These are phyloP conservation scores for Lecanosticta acicola DNA, from an alignment of 2,329 filamentous ascomycete genomes.

Conservation along the genomic window DNA sequence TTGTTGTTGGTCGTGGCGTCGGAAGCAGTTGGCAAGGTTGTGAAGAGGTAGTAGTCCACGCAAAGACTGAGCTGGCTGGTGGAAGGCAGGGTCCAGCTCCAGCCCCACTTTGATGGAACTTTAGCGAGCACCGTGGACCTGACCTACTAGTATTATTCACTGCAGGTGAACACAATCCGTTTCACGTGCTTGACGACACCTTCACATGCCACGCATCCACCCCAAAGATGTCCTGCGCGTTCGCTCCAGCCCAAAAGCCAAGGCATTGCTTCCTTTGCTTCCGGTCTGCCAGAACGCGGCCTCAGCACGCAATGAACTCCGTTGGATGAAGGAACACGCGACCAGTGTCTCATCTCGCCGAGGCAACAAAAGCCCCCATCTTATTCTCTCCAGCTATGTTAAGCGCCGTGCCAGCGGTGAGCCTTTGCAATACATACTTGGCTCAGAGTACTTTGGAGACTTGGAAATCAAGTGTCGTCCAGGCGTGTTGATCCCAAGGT, in stretches of 20 bases:
- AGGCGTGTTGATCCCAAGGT: constrained; percentile 82
- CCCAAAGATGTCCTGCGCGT: constrained; percentile 26
- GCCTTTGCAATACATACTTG: constrained; percentile 85
- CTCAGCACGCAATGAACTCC: constrained; percentile 63
- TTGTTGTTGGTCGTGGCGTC: constrained; percentile 1
- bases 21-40: background rate
- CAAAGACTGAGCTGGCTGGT: background rate
- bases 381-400: constrained; percentile 27
- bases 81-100: background rate
- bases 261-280: constrained; percentile 55
- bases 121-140: too few species aligned
- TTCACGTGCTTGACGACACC: background rate
- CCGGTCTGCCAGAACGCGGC: constrained; percentile 57
- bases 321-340: constrained; percentile 63
- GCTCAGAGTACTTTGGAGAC: constrained; percentile 79
- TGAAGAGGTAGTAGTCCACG: background rate
- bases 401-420: constrained; percentile 54
- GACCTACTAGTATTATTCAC: too few species aligned
- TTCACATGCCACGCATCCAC: constrained; percentile 29
- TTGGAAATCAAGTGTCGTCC: constrained; percentile 70
- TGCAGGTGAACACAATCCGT: background rate
- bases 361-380: constrained; percentile 12
- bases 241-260: constrained; percentile 18
- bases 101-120: background rate
- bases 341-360: constrained; percentile 16